A percentile compares a stretch with the other conserved stretches of the same genome.
phyloP scores from a whole-genome alignment of 176 grass and related monocot genomes.

The Zea mays region Zm-B73-REFERENCE-NAM-5.0 NC_050101.1:34470501-34471000 shows the following conservation, averaged over 20 bases:
- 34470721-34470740: neutral
- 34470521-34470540: neutral
- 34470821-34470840: constrained; percentile 45
- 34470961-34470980: too few relatives aligned
- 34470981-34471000: neutral
- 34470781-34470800: constrained; percentile 32
- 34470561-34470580: neutral
- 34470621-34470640: neutral
- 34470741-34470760: constrained; percentile 41
- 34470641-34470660: neutral
- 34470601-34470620: neutral
- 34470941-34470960: too few relatives aligned
- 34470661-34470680: neutral
- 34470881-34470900: constrained; percentile 44
- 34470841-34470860: constrained; percentile 45
- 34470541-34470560: neutral
- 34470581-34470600: neutral
- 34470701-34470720: neutral
- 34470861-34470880: constrained; percentile 34
- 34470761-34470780: constrained; percentile 47
- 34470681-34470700: neutral
- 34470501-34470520: neutral
- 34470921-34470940: neutral
- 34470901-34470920: constrained; percentile 38
- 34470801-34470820: constrained; percentile 52